Base-by-base conservation (phyloP, 2,329 filamentous ascomycete genomes). In the Karstenula rhodostoma region DNA sequence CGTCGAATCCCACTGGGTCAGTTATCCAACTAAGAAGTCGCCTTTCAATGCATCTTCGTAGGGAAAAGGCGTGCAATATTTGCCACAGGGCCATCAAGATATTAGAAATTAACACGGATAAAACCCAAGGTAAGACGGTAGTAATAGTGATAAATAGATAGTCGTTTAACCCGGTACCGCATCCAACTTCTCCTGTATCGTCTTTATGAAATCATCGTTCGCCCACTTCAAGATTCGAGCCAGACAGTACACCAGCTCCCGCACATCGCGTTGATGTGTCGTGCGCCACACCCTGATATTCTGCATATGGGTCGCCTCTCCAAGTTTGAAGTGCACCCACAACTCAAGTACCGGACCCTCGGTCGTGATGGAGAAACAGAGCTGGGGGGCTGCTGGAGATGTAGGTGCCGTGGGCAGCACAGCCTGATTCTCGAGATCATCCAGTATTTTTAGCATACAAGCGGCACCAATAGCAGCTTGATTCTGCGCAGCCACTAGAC, bases 401-500 rank as follows among this genome's bases (percentile, higher is more conserved):
- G 55, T 50, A 33, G 42, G 32, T 19, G 49, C 22, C 33, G 48
- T 19, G 52, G 51, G 35, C 13, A 53, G 48, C 19, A n/a, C 33
- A 19, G 62, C 62, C 55, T 64, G 61, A 54, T 60, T 48, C 12
- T 40, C 51, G 51, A 67, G 63, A 52, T 64, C 61, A 32, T 64
- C 25, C 2, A 66, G 53, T 32, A 67, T 66, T 6, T 37, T 61
- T 35, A 66, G 58, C 60, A 65, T 66, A 25, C 49, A 65, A 58
- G 64, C 66, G 52, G 56, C 64, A 56, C 60, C 52, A 44, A 66
- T 48, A 27, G 62, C 60, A 47, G 64, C 64, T 64, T 67, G 62
- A 56, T 67, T 68, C 57, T 68, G 66, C n/a, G 64, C 63, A 46
- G 51, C 59, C 40, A 67, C 53, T 5, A 67, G 56, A 57, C 58